Conservation (phyloP, 768 basidiomycete genomes). For the Pulveroboletus sp. region DNA sequence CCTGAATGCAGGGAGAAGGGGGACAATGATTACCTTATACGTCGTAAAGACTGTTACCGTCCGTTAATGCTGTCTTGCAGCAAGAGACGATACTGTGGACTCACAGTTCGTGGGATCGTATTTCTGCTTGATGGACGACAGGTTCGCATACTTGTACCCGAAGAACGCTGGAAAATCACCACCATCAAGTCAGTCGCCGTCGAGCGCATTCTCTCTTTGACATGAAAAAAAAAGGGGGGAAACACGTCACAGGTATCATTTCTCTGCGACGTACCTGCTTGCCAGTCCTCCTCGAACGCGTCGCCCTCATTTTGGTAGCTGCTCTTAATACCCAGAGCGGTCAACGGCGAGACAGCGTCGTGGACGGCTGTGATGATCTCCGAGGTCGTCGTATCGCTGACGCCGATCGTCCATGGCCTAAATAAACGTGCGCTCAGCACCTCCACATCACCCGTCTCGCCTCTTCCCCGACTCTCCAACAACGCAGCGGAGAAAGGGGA, state of each 20-base stretch:
- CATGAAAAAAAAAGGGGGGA: not conserved
- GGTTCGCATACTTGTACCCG: slow-evolving; percentile 14
- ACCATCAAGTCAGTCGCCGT: not conserved
- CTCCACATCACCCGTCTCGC: no score
- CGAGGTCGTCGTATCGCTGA: not conserved
- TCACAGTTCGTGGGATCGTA: slow-evolving; percentile 20
- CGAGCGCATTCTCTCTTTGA: no score
- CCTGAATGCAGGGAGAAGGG: not conserved
- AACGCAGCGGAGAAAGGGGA: not conserved
- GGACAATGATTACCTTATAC: slow-evolving; percentile 10
- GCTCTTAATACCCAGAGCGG: slow-evolving; percentile 11
- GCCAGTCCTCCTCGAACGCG: slow-evolving; percentile 18
- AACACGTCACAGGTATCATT: no score
- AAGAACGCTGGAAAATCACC: slow-evolving; percentile 13
- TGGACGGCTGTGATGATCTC: slow-evolving; percentile 6
- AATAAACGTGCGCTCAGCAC: not conserved
- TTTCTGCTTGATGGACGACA: slow-evolving; percentile 19
- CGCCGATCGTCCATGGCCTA: slow-evolving; percentile 15
- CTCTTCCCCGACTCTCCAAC: not conserved
- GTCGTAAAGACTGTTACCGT: slow-evolving; percentile 13
- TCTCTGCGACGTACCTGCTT: slow-evolving; percentile 3
- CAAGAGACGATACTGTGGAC: not conserved
- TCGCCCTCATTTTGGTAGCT: slow-evolving; percentile 25
- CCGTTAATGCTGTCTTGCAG: not conserved
- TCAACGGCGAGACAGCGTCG: slow-evolving; percentile 9